A percentile compares a stretch with the other conserved stretches of the same genome.
Conservation (phyloP, 1,284 basidiomycete genomes). For the Cystobasidium pallidum region DNA sequence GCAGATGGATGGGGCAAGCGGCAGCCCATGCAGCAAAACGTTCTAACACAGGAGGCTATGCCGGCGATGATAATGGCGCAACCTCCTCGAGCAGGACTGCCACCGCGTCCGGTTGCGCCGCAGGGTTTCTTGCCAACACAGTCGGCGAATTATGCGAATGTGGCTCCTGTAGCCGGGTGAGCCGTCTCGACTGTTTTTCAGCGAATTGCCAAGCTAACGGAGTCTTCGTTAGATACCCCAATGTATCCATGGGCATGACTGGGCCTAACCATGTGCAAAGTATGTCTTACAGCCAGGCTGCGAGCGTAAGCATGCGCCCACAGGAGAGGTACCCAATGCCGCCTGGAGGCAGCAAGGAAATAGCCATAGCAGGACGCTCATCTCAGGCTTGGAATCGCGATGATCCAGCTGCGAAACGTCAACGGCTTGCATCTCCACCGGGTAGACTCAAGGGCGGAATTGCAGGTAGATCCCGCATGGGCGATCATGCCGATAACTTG, state of each 20-base stretch:
- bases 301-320: background rate
- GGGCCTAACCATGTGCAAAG: background rate
- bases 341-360: background rate
- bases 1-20: slow-evolving; percentile 1
- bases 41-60: background rate
- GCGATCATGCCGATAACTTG: slow-evolving; percentile 2
- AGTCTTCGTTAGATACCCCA: background rate
- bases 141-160: background rate
- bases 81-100: background rate
- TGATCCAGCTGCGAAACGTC: slow-evolving; percentile 20
- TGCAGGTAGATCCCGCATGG: slow-evolving; percentile 5
- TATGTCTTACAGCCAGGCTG: background rate
- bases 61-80: slow-evolving; percentile 3
- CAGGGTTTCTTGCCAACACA: background rate
- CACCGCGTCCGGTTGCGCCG: slow-evolving; percentile 14
- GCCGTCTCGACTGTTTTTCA: background rate
- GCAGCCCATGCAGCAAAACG: background rate
- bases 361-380: slow-evolving; percentile 5
- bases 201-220: background rate
- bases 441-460: slow-evolving; percentile 6
- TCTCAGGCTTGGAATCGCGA: background rate
- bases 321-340: slow-evolving; percentile 7
- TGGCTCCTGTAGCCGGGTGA: background rate
- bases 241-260: slow-evolving; percentile 4
- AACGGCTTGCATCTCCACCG: slow-evolving; percentile 2